Base-by-base conservation (phyloP, 1,139 yeast genomes). In the Hyphopichia buzzinii region DNA sequence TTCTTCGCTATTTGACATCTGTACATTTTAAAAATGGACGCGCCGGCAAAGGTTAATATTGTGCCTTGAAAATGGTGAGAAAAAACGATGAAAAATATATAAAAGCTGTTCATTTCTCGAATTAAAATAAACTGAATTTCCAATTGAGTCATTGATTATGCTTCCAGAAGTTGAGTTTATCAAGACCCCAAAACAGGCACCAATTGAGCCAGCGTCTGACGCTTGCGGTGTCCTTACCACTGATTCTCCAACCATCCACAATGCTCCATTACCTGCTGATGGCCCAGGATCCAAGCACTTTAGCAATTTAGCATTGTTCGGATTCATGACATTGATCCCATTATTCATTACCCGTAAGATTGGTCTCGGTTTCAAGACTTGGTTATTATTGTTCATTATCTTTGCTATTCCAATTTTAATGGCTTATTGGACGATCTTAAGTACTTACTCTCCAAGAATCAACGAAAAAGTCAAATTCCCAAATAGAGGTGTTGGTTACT, bases 221-320 rank as follows among this genome's bases (percentile, higher is more conserved):
- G 74, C 62, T 39, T 67, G 66, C 41, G 92, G 92, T 13, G 75
- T 82, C 33, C 62, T 69, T 49, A 81, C 89, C 42, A 77, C 85
- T 30, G 78, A 65, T 33, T 62, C 72, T 35, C 95, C 95, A 25
- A 67, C 94, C 10, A 88, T 88, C 57, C 77, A 83, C 50, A 88
- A 88, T 58, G 95, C 94, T 8, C 90, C 90, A 17, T 70, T 87
- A 46, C 89, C 95, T 26, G 96, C 95, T 6, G 97, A 88, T 59
- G 97, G 96, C 30, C 88, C 96, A 5, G 90, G 95, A 19, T 72
- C 89, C 29, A 80, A 79, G 53, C 77, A 81, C 49, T 88, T 89
- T 64, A 77, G 79, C 61, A 89, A 88, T 62, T 52, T 56, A 47
- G 59, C 77, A n/a, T 57, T 88, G 46, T 40, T 73, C 19, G 67